Evolutionary conservation across 495 filamentous ascomycete genomes (phyloP).

Genomic region (Hyaloscypha finlandica): DNA sequence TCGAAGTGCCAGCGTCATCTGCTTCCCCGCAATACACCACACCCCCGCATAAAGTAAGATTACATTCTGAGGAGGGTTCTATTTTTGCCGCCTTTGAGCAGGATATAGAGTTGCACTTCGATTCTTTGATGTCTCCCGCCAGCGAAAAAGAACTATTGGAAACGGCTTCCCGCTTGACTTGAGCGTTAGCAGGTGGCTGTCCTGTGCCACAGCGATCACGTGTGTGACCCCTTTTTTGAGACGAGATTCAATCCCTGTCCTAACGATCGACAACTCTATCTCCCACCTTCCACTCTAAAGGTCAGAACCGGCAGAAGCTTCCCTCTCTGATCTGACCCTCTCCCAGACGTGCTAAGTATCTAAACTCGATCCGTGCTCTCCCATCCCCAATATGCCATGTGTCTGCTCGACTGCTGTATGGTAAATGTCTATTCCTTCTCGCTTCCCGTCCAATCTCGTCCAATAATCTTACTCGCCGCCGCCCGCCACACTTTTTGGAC

Average conservation of each 20-base stretch:
- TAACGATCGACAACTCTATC: neutral
- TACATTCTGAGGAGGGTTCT: no score
- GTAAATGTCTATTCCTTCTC: neutral
- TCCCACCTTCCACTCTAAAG: neutral
- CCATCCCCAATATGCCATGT: conserved; percentile 5
- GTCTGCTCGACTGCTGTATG: neutral
- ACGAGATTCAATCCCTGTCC: no score
- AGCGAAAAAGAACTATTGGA: no score
- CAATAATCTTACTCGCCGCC: conserved; percentile 26
- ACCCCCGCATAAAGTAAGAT: no score
- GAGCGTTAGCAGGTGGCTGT: no score
- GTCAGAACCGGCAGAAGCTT: neutral
- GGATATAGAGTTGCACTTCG: no score
- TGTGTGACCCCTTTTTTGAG: neutral
- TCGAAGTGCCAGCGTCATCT: no score
- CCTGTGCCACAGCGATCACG: neutral
- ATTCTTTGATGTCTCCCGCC: no score
- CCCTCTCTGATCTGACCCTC: neutral
- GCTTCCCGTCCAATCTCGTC: conserved; percentile 19
- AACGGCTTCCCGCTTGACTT: neutral
- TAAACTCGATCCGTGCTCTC: neutral
- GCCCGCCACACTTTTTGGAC: conserved; percentile 7
- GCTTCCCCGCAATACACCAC: no score
- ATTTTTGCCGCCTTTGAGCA: no score
- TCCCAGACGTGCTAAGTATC: neutral